A percentile compares a stretch with the other conserved stretches of the same genome.
These are phyloP conservation scores for Spatholobus suberectus DNA, from an alignment of 306 rosid species.

Conservation along the genomic window DNA sequence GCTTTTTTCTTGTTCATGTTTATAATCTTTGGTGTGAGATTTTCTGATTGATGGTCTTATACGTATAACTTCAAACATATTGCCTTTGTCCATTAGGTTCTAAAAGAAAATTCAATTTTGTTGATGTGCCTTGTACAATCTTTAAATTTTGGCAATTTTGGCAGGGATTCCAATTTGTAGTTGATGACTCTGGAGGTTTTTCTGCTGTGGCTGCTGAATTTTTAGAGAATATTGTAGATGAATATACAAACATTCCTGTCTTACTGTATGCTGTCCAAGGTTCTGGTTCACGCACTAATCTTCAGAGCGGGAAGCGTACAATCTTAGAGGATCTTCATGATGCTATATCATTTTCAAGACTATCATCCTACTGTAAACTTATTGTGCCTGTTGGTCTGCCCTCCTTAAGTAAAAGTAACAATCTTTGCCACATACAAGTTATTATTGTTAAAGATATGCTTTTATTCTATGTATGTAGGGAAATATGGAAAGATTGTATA, in stretches of 20 bases:
- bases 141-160: conserved; percentile 43
- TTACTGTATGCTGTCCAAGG: conserved; percentile 71
- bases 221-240: conserved; percentile 85
- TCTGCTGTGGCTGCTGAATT: conserved; percentile 79
- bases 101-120: conserved; percentile 18
- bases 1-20: conserved; percentile 2
- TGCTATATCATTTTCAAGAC: conserved; percentile 82
- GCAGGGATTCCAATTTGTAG: conserved; percentile 90
- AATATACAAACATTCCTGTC: conserved; percentile 73
- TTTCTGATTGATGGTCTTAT: conserved; percentile 20
- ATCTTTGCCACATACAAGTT: conserved; percentile 24
- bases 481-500: too few relatives aligned
- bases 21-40: conserved; percentile 25
- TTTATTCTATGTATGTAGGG: too few relatives aligned
- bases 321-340: conserved; percentile 77
- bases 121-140: conserved; percentile 29
- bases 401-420: conserved; percentile 69
- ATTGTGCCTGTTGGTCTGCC: conserved; percentile 88
- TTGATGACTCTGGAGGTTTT: conserved; percentile 92
- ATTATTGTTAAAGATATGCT: too few relatives aligned
- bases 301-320: conserved; percentile 62
- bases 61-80: not conserved
- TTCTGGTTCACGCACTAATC: conserved; percentile 52
- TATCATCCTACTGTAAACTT: conserved; percentile 76
- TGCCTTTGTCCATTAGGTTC: not conserved